Percentiles rank a stretch among this genome's conserved stretches.
Evolutionary conservation across 2,329 filamentous ascomycete genomes (phyloP).

Genomic region (Hymenoscyphus albidus): DNA sequence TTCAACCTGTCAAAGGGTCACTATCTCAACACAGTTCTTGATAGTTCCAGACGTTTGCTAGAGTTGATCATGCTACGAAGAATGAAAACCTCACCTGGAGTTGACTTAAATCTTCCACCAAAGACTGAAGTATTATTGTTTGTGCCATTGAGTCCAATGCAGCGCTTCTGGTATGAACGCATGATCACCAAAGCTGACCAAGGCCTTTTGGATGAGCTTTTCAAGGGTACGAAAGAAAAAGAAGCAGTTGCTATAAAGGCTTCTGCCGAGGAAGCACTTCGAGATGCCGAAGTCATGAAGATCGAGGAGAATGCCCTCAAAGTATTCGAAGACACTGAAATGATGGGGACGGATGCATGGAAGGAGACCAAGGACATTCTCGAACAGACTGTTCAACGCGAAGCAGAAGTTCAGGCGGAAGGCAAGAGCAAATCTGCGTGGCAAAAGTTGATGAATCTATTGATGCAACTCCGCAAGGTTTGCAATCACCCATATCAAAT

Average conservation of each 20-base stretch:
- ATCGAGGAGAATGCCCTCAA: slow-evolving; percentile 35
- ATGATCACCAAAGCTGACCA: slow-evolving; percentile 53
- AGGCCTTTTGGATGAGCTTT: slow-evolving; percentile 49
- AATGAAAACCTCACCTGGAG: slow-evolving; percentile 52
- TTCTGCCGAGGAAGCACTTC: slow-evolving; percentile 36
- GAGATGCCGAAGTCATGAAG: slow-evolving; percentile 29
- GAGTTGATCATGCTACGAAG: slow-evolving; percentile 56
- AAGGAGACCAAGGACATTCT: slow-evolving; percentile 43
- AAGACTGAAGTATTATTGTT: slow-evolving; percentile 56
- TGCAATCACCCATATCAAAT: slow-evolving; percentile 75
- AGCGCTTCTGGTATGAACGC: slow-evolving; percentile 54
- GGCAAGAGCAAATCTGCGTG: slow-evolving; percentile 38
- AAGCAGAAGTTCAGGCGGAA: slow-evolving; percentile 20
- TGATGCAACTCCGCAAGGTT: slow-evolving; percentile 92
- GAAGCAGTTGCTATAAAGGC: neutral
- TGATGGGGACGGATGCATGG: slow-evolving; percentile 41
- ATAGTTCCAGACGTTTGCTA: slow-evolving; percentile 48
- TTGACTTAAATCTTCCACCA: slow-evolving; percentile 51
- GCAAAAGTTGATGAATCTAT: slow-evolving; percentile 74
- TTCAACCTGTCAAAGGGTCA: slow-evolving; percentile 54
- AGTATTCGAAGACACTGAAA: slow-evolving; percentile 32
- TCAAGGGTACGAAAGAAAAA: slow-evolving; percentile 39
- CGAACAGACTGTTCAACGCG: slow-evolving; percentile 39
- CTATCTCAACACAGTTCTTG: slow-evolving; percentile 50
- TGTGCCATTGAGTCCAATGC: slow-evolving; percentile 54